Evolutionary conservation across 805 yeast species (phyloP).

Genomic region (Teunomyces pallodes): DNA sequence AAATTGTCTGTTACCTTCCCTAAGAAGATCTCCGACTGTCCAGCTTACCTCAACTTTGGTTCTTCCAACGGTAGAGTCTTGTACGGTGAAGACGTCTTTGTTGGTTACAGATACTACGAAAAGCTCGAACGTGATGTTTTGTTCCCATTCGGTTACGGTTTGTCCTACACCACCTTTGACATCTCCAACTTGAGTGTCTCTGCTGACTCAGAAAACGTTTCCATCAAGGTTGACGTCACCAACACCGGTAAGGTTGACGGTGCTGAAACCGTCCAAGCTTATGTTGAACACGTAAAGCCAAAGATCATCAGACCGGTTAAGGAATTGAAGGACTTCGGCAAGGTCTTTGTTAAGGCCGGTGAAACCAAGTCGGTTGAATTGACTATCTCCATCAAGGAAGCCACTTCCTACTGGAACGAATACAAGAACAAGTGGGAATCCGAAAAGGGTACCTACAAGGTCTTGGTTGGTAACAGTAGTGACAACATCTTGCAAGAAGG

Average conservation of each 20-base stretch:
- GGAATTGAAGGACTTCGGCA: slow-evolving; percentile 58
- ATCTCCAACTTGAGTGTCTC: slow-evolving; percentile 35
- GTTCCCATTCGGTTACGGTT: slow-evolving; percentile 63
- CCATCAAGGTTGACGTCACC: slow-evolving; percentile 38
- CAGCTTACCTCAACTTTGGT: slow-evolving; percentile 51
- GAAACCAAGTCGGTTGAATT: slow-evolving; percentile 37
- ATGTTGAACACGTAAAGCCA: slow-evolving; percentile 40
- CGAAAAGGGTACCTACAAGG: slow-evolving; percentile 50
- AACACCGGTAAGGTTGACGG: slow-evolving; percentile 52
- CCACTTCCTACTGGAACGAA: slow-evolving; percentile 54
- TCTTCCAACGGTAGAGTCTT: slow-evolving; percentile 51
- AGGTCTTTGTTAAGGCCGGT: slow-evolving; percentile 47
- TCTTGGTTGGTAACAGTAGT: slow-evolving; percentile 43
- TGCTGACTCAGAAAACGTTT: slow-evolving; percentile 22
- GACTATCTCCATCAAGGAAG: slow-evolving; percentile 44
- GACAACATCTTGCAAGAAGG: slow-evolving; percentile 23
- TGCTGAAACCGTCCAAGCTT: slow-evolving; percentile 55
- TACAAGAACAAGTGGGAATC: slow-evolving; percentile 48
- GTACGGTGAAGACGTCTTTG: slow-evolving; percentile 66
- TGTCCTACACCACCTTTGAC: slow-evolving; percentile 55
- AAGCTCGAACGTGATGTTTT: slow-evolving; percentile 45
- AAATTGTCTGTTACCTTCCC: slow-evolving; percentile 59
- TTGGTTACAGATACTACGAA: slow-evolving; percentile 64
- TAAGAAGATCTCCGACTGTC: slow-evolving; percentile 48
- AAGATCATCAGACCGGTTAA: slow-evolving; percentile 50